Evolutionary conservation across 306 rosid genomes (phyloP).

Genomic region (Medicago lupulina): DNA sequence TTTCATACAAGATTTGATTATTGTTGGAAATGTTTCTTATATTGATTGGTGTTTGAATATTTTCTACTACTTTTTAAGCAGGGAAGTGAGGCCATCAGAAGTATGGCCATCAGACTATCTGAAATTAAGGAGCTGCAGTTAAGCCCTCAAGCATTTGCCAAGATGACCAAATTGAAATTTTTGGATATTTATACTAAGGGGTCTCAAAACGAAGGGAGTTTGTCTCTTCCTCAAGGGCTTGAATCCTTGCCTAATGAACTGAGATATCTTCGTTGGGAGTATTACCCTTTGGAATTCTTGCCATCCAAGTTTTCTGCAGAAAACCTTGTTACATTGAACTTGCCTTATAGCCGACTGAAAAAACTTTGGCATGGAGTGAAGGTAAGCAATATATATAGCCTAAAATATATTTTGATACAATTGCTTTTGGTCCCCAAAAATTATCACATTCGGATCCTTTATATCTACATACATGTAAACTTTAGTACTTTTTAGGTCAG

Average conservation of each 20-base stretch:
- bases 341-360: not conserved
- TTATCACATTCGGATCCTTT: not conserved
- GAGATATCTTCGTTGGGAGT: conserved; percentile 8
- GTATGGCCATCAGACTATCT: not conserved
- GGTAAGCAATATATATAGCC: not conserved
- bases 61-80: not conserved
- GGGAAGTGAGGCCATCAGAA: conserved; percentile 26
- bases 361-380: conserved; percentile 2
- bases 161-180: conserved; percentile 26
- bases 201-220: too few relatives aligned
- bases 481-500: too few relatives aligned
- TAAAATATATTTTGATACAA: not conserved
- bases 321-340: not conserved
- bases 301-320: conserved; percentile 5
- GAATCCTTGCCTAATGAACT: conserved; percentile 18
- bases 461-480: too few relatives aligned
- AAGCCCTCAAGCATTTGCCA: not conserved
- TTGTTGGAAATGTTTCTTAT: too few relatives aligned
- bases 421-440: not conserved
- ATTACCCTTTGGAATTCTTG: conserved; percentile 4
- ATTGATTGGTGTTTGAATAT: not conserved
- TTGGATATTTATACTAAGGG: not conserved
- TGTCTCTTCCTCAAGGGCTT: conserved; percentile 3
- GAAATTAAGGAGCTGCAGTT: not conserved
- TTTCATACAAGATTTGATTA: not conserved